These are phyloP conservation scores for Dittrichia graveolens DNA, from an alignment of 129 eudicot species.

Conservation along the genomic window DNA sequence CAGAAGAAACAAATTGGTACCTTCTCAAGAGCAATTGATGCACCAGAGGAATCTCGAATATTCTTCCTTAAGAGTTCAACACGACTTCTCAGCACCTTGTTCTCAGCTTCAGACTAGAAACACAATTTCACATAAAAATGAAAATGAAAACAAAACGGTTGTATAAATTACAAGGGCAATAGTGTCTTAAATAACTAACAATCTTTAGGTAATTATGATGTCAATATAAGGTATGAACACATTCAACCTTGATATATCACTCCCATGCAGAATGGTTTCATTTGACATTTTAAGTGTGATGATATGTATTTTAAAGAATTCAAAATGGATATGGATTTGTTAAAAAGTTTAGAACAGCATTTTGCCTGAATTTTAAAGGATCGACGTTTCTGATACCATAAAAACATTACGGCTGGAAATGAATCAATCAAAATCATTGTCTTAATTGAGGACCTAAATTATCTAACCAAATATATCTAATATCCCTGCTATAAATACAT, in stretches of 20 bases:
- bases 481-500: not conserved
- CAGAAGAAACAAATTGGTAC: constrained; percentile 28
- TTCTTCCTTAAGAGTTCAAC: constrained; percentile 50
- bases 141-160: constrained; percentile 6
- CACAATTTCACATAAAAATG: constrained; percentile 12
- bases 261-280: not conserved
- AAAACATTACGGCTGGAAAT: not conserved
- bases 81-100: constrained; percentile 40
- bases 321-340: not conserved
- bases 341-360: not conserved
- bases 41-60: constrained; percentile 41
- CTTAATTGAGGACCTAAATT: not conserved
- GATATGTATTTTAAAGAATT: not conserved
- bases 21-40: constrained; percentile 48
- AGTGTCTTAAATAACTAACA: not conserved
- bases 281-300: not conserved
- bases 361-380: not conserved
- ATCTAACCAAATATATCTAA: not conserved
- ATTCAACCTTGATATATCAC: constrained; percentile 9
- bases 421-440: not conserved
- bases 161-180: not conserved
- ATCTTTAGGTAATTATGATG: not conserved
- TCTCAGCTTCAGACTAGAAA: constrained; percentile 57
- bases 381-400: not conserved
- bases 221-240: constrained; percentile 6